Evolutionary conservation across 805 yeast species (phyloP).

Genomic region (Kurtzmaniella fragi): DNA sequence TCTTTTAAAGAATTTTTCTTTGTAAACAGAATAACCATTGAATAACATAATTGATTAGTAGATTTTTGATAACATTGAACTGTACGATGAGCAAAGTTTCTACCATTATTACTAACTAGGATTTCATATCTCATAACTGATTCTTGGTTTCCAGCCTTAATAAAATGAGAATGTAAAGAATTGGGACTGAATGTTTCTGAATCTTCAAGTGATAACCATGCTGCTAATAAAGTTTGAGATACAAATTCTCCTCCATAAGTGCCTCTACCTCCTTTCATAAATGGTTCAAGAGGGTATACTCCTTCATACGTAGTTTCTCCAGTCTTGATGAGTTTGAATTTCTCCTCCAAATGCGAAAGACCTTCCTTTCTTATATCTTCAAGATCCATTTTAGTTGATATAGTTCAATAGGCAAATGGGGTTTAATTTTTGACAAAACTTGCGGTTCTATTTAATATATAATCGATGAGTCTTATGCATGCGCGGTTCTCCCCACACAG

Average conservation of each 20-base stretch:
- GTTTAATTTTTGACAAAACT: too few species aligned
- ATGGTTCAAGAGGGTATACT: constrained; percentile 20
- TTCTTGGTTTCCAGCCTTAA: constrained; percentile 19
- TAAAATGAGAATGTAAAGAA: constrained; percentile 23
- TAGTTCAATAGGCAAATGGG: too few species aligned
- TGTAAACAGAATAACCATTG: constrained; percentile 18
- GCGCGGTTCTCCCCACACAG: neutral
- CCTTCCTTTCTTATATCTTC: neutral
- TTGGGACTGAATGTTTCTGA: constrained; percentile 17
- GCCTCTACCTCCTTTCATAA: constrained; percentile 17
- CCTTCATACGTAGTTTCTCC: constrained; percentile 15
- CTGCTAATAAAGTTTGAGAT: constrained; percentile 20
- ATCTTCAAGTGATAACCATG: constrained; percentile 21
- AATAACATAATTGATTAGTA: constrained; percentile 15
- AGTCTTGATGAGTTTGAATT: constrained; percentile 9
- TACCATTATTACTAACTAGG: constrained; percentile 15
- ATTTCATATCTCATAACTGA: constrained; percentile 23
- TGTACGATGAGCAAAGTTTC: constrained; percentile 18
- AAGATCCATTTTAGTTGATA: neutral
- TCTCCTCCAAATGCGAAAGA: constrained; percentile 13
- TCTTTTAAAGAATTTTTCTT: constrained; percentile 13
- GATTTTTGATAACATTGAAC: constrained; percentile 19
- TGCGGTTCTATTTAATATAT: too few species aligned
- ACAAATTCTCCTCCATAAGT: constrained; percentile 26
- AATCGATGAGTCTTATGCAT: too few species aligned